phyloP scores from a whole-genome alignment of 257 asterid genomes.

The Solanum gandarillasii region DNA sequence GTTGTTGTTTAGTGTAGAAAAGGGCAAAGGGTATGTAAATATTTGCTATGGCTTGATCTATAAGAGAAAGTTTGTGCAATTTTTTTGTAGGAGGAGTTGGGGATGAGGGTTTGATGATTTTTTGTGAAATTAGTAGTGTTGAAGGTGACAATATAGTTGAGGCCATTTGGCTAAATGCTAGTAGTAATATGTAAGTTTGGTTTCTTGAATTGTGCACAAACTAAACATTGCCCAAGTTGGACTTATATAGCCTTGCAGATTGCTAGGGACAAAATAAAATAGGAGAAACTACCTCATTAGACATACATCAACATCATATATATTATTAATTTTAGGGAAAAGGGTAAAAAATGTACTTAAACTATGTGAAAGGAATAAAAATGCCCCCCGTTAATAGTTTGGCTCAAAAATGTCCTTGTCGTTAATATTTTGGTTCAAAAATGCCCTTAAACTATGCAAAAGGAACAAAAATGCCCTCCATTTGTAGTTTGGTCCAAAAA shows the following conservation, averaged over 20 bases:
- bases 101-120: not conserved
- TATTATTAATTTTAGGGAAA: too few relatives aligned
- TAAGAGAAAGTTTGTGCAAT: not conserved
- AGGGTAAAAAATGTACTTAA: too few relatives aligned
- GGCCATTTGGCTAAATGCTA: not conserved
- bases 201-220: not conserved
- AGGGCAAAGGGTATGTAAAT: not conserved
- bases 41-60: not conserved
- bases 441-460: too few relatives aligned
- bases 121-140: not conserved
- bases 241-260: not conserved
- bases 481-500: too few relatives aligned
- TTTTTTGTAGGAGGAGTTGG: not conserved
- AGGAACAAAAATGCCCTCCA: too few relatives aligned
- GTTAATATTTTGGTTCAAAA: too few relatives aligned
- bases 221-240: not conserved
- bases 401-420: too few relatives aligned
- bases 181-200: not conserved
- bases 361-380: too few relatives aligned
- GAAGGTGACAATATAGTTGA: not conserved
- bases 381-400: too few relatives aligned
- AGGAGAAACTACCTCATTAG: not conserved
- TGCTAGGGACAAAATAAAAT: too few relatives aligned
- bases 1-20: not conserved
- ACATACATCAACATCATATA: not conserved